These are phyloP conservation scores for Trametes meyenii DNA, from an alignment of 768 basidiomycete genomes.

Conservation along the genomic window DNA sequence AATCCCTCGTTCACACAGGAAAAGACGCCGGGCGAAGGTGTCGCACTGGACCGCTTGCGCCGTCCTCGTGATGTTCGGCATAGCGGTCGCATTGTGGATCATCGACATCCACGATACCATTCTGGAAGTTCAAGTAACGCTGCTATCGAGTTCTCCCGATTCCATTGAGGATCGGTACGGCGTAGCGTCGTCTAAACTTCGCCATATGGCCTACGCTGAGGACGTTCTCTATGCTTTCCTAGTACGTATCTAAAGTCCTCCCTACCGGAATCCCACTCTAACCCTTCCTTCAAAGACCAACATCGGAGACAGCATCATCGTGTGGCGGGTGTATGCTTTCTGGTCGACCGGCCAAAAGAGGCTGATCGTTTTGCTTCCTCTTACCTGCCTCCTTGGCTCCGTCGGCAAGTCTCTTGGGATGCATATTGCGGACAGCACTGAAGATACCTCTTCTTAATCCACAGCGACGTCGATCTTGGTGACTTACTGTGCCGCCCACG, in stretches of 20 bases:
- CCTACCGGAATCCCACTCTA: neutral
- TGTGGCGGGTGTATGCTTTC: constrained; percentile 28
- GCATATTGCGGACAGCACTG: neutral
- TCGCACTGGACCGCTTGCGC: neutral
- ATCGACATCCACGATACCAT: constrained; percentile 28
- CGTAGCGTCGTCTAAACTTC: neutral
- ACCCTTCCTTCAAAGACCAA: constrained; percentile 17
- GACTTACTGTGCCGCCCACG: constrained; percentile 26
- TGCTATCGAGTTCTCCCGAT: constrained; percentile 6
- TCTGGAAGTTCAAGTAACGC: constrained; percentile 16
- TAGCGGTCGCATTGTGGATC: constrained; percentile 24
- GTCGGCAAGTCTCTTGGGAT: constrained; percentile 11
- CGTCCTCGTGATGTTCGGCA: constrained; percentile 16
- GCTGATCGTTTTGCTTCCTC: constrained; percentile 20
- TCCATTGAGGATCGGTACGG: constrained; percentile 11
- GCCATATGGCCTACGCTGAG: constrained; percentile 14
- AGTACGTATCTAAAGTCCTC: constrained; percentile 10
- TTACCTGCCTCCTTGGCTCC: constrained; percentile 23
- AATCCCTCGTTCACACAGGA: neutral
- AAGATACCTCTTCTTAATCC: neutral
- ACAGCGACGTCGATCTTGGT: constrained; percentile 26
- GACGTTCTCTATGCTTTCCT: constrained; percentile 27
- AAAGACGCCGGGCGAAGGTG: neutral
- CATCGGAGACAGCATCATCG: constrained; percentile 30
- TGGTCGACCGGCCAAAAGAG: constrained; percentile 21